Base-by-base conservation (phyloP, 2,329 filamentous ascomycete genomes). In the Alternaria longipes region DNA sequence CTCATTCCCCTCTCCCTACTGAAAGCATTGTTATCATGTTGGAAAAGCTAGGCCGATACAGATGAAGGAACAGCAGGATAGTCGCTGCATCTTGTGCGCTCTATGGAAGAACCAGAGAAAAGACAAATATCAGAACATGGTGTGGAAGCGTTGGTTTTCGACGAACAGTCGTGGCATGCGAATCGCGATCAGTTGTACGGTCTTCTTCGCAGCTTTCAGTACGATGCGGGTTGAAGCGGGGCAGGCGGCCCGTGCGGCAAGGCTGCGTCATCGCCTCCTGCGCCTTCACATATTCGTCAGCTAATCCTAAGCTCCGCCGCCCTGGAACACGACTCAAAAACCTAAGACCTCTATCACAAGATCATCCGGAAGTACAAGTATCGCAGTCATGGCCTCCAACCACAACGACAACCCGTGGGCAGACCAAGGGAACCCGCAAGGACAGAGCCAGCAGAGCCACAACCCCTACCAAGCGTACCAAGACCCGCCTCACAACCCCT, bases 381-480 rank as follows among this genome's bases (percentile, higher is more conserved):
- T 51, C 28, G 28, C 26, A 60, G 46, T 50, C 6, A 72, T 71
- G 67, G 42, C 68, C 16, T 68, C 66, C 44, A 57, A 59, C 45
- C 56, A 61, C 55, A 64, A 62, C 58, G 64, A 69, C 52, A 71
- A 72, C 55, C 70, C 68, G 28, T 71, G 70, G 68, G 57, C 66
- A 54, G 66, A 71, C 54, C 67, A 72, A 56, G 56, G 58, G 51
- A 64, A 66, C 52, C 59, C 65, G 46, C 58, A 62, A 51, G 58
- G 56, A 54, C 59, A 64, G 62, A 56, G 62, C 52, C 65, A 66
- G 55, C 65, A 61, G 44, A 68, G 65, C 47, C 68, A 68, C 24
- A 69, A 66, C 32, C 64, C 70, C 14, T 71, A 71, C 58, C 66
- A 67, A 52, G 63, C 67, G 32, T 71, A 72, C 30, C 64, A 70